phyloP scores from a whole-genome alignment of 805 yeast species.

The Komagataella ulmi region DNA sequence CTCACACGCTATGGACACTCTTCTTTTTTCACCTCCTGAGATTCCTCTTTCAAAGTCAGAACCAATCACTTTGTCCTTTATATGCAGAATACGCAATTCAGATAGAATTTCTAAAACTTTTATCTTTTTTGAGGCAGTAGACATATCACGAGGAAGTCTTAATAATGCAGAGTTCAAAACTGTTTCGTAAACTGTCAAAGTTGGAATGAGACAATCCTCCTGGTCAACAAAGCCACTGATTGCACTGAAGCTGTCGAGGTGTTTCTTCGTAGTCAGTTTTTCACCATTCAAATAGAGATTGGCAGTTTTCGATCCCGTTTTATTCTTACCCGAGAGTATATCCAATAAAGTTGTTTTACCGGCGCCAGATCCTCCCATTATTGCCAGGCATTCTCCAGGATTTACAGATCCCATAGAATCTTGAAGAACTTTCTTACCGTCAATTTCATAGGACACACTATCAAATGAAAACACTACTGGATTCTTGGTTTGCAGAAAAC shows the following conservation, averaged over 20 bases:
- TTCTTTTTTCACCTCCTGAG: constrained; percentile 83
- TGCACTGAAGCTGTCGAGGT: constrained; percentile 36
- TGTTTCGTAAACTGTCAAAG: constrained; percentile 91
- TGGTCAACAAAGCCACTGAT: constrained; percentile 93
- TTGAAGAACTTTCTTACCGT: constrained; percentile 40
- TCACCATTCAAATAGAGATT: constrained; percentile 66
- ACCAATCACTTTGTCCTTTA: constrained; percentile 80
- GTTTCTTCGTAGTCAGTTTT: constrained; percentile 12
- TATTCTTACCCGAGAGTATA: constrained; percentile 79
- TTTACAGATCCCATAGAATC: constrained; percentile 62
- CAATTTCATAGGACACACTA: constrained; percentile 47
- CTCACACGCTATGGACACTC: constrained; percentile 91
- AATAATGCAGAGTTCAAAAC: constrained; percentile 84
- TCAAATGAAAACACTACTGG: constrained; percentile 73
- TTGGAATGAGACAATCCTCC: constrained; percentile 82
- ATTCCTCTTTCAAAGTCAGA: constrained; percentile 85
- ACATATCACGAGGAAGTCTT: constrained; percentile 73
- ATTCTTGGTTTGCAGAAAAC: constrained; percentile 33
- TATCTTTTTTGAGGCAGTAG: constrained; percentile 54
- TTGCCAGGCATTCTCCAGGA: constrained; percentile 86
- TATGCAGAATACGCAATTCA: constrained; percentile 72
- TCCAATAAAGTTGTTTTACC: constrained; percentile 93
- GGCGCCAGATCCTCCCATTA: constrained; percentile 98
- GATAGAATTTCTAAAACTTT: constrained; percentile 76
- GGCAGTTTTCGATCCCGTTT: constrained; percentile 63